Evolutionary conservation across 164 flowering plant species (phyloP).

Genomic region (Litsea cubeba): DNA sequence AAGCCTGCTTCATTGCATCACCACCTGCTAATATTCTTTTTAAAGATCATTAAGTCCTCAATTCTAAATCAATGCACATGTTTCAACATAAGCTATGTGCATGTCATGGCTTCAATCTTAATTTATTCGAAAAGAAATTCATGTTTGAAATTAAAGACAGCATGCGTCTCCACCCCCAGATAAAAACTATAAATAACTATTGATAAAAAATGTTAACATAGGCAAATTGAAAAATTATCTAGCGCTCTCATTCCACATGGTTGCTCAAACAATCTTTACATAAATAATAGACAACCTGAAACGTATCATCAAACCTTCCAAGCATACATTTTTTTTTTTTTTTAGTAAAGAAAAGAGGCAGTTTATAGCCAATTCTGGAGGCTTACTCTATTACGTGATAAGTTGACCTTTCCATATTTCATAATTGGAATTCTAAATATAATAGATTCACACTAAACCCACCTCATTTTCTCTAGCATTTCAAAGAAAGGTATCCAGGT

Average conservation of each 20-base stretch:
- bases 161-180: neutral
- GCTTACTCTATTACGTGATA: no score
- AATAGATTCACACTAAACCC: neutral
- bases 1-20: slow-evolving; percentile 36
- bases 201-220: neutral
- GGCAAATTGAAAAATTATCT: neutral
- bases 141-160: neutral
- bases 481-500: neutral
- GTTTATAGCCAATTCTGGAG: neutral
- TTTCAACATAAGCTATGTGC: neutral
- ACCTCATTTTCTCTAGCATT: neutral
- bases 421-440: neutral
- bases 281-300: neutral
- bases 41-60: neutral
- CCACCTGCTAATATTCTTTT: slow-evolving; percentile 13
- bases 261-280: neutral
- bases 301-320: neutral
- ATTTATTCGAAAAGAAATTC: neutral
- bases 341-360: neutral
- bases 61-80: neutral
- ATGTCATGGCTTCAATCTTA: neutral
- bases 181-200: neutral
- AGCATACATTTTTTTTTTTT: neutral
- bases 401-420: neutral
- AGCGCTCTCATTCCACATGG: neutral